Evolutionary conservation across 176 grass and related monocot genomes (phyloP).

Genomic region (bread wheat (Triticum aestivum)): DNA sequence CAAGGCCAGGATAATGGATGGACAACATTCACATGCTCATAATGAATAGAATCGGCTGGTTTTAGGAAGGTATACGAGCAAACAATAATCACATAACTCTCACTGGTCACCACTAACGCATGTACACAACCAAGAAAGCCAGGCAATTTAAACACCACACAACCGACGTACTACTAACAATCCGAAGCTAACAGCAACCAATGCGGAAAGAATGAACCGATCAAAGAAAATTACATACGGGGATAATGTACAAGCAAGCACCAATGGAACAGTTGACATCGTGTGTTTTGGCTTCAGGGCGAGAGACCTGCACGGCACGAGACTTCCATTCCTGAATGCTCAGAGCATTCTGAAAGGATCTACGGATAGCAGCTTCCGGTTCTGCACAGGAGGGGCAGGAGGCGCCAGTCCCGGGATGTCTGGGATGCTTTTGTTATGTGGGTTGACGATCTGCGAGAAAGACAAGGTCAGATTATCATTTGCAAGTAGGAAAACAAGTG

Average conservation of each 20-base stretch:
- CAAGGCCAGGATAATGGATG: too few relatives aligned
- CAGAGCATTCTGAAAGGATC: slow-evolving; percentile 43
- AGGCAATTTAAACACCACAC: slow-evolving; percentile 1
- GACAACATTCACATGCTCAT: not conserved
- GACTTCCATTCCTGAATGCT: slow-evolving; percentile 18
- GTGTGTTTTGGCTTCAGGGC: not conserved
- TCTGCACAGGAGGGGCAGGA: slow-evolving; percentile 90
- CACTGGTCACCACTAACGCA: slow-evolving; percentile 27
- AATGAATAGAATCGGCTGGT: not conserved
- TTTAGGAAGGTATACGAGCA: not conserved
- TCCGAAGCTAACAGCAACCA: slow-evolving; percentile 23
- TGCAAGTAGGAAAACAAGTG: not conserved
- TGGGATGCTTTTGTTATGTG: slow-evolving; percentile 82
- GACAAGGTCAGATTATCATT: not conserved
- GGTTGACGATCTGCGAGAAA: slow-evolving; percentile 73
- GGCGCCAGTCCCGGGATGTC: slow-evolving; percentile 94
- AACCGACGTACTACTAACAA: slow-evolving; percentile 6
- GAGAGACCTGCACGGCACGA: not conserved
- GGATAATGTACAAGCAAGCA: slow-evolving; percentile 60
- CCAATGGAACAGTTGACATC: slow-evolving; percentile 42
- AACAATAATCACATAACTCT: not conserved
- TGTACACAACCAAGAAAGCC: slow-evolving; percentile 39
- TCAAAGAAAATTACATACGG: not conserved
- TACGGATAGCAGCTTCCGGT: slow-evolving; percentile 64
- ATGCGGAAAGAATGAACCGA: slow-evolving; percentile 35